A percentile compares a stretch with the other conserved stretches of the same genome.
Evolutionary conservation across 371 early-diverging fungal species (phyloP).

Genomic region (Phascolomyces articulosus): DNA sequence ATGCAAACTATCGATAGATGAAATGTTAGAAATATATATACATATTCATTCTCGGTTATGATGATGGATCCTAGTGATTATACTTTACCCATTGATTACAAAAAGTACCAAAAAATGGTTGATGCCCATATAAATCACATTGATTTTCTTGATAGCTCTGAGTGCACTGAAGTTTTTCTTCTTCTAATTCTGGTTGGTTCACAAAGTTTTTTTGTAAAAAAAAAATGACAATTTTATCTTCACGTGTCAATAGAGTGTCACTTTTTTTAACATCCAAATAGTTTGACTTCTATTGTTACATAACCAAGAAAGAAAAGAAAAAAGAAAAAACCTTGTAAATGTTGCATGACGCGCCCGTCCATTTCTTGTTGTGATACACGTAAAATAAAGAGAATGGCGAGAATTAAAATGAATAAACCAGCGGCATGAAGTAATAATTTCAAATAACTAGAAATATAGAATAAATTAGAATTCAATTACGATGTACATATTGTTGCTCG

Average conservation of each 20-base stretch:
- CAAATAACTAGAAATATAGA: conserved; percentile 3
- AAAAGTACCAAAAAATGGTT: conserved; percentile 2
- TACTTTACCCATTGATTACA: conserved; percentile 18
- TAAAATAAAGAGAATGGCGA: not conserved
- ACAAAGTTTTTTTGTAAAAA: not conserved
- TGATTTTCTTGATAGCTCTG: conserved; percentile 16
- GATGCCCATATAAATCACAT: conserved; percentile 9
- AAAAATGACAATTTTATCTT: not conserved
- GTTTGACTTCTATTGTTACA: too few relatives aligned
- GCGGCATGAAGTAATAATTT: conserved; percentile 1
- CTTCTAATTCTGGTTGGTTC: conserved; percentile 3
- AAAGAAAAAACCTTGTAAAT: not conserved
- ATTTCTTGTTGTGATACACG: not conserved
- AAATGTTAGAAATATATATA: too few relatives aligned
- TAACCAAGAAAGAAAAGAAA: too few relatives aligned
- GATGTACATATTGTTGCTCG: too few relatives aligned
- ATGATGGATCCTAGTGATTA: too few relatives aligned
- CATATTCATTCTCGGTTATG: too few relatives aligned
- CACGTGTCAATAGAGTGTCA: not conserved
- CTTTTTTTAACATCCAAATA: not conserved
- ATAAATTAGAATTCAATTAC: too few relatives aligned
- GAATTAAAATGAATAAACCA: not conserved
- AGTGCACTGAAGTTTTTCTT: conserved; percentile 10
- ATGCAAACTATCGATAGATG: too few relatives aligned
- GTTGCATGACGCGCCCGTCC: not conserved